phyloP scores from a whole-genome alignment of 2,329 filamentous ascomycete genomes.

The Trichoderma sp. region DNA sequence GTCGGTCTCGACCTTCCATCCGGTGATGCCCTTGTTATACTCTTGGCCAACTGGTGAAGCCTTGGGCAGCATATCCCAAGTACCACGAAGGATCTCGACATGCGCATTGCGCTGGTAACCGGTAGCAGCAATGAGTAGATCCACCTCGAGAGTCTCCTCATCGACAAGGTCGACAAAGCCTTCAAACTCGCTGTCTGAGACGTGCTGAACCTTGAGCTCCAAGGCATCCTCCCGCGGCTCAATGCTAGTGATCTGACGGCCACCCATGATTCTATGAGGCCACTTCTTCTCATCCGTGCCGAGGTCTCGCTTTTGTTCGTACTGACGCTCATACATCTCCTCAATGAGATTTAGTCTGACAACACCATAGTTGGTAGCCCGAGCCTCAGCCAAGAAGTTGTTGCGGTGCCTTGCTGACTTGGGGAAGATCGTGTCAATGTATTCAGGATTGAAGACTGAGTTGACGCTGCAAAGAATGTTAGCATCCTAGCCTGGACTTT shows the following conservation, averaged over 20 bases:
- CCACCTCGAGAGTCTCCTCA: slow-evolving; percentile 70
- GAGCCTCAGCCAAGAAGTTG: slow-evolving; percentile 64
- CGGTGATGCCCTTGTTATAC: slow-evolving; percentile 39
- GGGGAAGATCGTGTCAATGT: slow-evolving; percentile 74
- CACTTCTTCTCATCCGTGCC: slow-evolving; percentile 69
- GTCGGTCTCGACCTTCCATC: slow-evolving; percentile 45
- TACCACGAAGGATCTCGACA: slow-evolving; percentile 69
- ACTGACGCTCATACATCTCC: slow-evolving; percentile 82
- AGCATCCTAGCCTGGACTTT: slow-evolving; percentile 23
- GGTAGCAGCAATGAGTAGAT: slow-evolving; percentile 82
- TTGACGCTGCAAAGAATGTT: slow-evolving; percentile 69
- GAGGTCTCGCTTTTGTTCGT: slow-evolving; percentile 76
- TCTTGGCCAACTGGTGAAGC: slow-evolving; percentile 33
- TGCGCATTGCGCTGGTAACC: slow-evolving; percentile 82
- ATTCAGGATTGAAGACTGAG: slow-evolving; percentile 90
- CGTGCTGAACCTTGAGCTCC: slow-evolving; percentile 58
- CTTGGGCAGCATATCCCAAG: slow-evolving; percentile 66
- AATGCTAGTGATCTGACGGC: slow-evolving; percentile 66
- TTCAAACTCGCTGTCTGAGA: slow-evolving; percentile 43
- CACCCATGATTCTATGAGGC: slow-evolving; percentile 78
- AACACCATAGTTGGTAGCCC: slow-evolving; percentile 91
- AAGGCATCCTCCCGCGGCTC: slow-evolving; percentile 55
- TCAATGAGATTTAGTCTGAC: slow-evolving; percentile 91
- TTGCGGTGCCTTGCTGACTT: slow-evolving; percentile 64
- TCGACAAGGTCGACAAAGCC: slow-evolving; percentile 39